Evolutionary conservation across 179 eudicot species (phyloP).

Genomic region (Patellifolia procumbens): DNA sequence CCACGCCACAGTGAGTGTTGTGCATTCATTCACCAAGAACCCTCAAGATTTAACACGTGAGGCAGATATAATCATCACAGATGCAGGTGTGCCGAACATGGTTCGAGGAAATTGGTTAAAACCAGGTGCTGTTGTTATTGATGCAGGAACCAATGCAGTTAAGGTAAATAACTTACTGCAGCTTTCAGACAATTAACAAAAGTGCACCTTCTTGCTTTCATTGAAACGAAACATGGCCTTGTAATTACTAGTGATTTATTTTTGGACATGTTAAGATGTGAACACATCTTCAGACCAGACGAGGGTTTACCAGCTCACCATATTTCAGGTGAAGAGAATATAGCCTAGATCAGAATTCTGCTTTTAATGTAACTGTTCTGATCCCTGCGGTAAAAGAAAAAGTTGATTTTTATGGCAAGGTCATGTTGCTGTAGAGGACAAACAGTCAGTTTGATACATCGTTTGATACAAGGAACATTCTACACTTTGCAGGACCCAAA

Average conservation of each 20-base stretch:
- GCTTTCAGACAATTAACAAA: neutral
- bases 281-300: no score
- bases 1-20: conserved; percentile 52
- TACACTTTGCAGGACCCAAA: conserved; percentile 39
- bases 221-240: neutral
- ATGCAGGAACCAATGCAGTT: conserved; percentile 48
- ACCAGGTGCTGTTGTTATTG: conserved; percentile 55
- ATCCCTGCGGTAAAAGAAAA: neutral
- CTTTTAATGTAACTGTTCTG: neutral
- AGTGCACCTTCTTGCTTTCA: neutral
- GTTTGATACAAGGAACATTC: neutral
- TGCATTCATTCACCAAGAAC: conserved; percentile 53
- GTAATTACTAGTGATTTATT: no score
- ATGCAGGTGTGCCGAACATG: conserved; percentile 54
- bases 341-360: no score
- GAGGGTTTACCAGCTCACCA: no score
- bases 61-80: conserved; percentile 56
- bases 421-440: neutral
- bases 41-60: conserved; percentile 47
- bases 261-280: no score
- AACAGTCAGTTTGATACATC: neutral
- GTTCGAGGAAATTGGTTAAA: conserved; percentile 60
- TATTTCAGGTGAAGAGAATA: no score
- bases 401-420: neutral
- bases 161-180: conserved; percentile 33